phyloP scores from a whole-genome alignment of 169 alveolate genomes.

The Plasmodium gonderi region DNA sequence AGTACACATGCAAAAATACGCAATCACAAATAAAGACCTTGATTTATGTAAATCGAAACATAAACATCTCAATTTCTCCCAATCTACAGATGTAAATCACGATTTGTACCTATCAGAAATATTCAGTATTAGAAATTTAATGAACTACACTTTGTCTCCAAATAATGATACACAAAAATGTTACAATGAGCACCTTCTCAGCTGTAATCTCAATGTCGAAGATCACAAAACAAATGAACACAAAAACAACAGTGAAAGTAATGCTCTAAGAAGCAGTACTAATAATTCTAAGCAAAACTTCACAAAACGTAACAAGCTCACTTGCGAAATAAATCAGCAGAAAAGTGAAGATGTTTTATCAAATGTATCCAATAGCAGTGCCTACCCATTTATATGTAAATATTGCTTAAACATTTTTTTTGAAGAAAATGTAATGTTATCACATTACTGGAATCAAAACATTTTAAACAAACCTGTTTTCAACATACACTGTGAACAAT shows the following conservation, averaged over 20 bases:
- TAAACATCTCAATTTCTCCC: neutral
- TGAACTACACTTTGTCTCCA: neutral
- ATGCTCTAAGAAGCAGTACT: neutral
- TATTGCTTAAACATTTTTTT: slow-evolving; percentile 46
- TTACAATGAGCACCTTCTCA: neutral
- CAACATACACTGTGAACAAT: neutral
- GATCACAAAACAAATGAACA: neutral
- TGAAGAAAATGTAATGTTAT: neutral
- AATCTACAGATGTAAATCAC: neutral
- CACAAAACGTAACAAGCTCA: neutral
- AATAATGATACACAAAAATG: neutral
- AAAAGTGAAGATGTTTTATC: neutral
- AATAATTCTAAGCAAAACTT: neutral
- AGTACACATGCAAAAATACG: neutral
- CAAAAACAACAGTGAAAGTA: neutral
- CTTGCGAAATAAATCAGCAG: neutral
- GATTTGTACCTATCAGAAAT: neutral
- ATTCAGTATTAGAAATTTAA: neutral
- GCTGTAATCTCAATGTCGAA: neutral
- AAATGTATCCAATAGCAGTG: neutral
- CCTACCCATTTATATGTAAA: slow-evolving; percentile 18
- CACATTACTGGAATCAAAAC: neutral
- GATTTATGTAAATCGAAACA: neutral
- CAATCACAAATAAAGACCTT: neutral
- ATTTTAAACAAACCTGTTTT: neutral